These are phyloP conservation scores for Biscogniauxia mediterranea DNA, from an alignment of 2,329 filamentous ascomycete species.

Conservation along the genomic window DNA sequence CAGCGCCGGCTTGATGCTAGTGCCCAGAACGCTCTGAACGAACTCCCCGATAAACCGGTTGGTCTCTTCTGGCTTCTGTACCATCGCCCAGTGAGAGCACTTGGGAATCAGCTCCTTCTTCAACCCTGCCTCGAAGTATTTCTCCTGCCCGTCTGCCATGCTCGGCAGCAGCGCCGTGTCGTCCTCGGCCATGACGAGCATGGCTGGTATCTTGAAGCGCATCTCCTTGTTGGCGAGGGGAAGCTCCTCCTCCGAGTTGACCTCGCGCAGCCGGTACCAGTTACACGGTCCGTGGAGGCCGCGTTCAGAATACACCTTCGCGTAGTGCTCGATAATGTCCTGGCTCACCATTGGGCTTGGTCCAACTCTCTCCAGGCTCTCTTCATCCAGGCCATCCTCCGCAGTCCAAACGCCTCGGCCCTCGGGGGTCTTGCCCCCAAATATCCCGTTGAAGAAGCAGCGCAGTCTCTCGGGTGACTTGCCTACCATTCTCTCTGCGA, in stretches of 20 bases:
- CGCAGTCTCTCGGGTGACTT: slow-evolving; percentile 56
- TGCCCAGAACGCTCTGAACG: slow-evolving; percentile 52
- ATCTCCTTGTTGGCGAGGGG: slow-evolving; percentile 59
- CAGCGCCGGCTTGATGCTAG: slow-evolving; percentile 37
- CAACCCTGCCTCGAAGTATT: slow-evolving; percentile 59
- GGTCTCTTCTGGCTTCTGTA: slow-evolving; percentile 67
- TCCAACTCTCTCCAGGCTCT: slow-evolving; percentile 57
- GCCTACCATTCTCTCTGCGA: slow-evolving; percentile 60
- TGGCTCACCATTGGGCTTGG: slow-evolving; percentile 59
- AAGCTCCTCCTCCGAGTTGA: slow-evolving; percentile 76
- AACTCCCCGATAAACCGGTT: slow-evolving; percentile 70
- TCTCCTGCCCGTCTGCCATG: slow-evolving; percentile 71
- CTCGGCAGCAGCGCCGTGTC: slow-evolving; percentile 72
- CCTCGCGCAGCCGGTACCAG: slow-evolving; percentile 76
- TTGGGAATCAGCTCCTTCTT: slow-evolving; percentile 57
- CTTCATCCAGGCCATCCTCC: slow-evolving; percentile 61
- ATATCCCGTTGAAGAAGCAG: slow-evolving; percentile 69
- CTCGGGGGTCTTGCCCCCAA: slow-evolving; percentile 60
- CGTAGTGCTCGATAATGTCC: slow-evolving; percentile 77
- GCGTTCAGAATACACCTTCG: slow-evolving; percentile 64
- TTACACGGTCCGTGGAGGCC: slow-evolving; percentile 79
- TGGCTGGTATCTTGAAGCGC: slow-evolving; percentile 57
- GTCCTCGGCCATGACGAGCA: slow-evolving; percentile 71
- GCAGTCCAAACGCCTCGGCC: slow-evolving; percentile 59
- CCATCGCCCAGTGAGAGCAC: slow-evolving; percentile 79